Percentiles rank a stretch among this genome's conserved stretches.
Evolutionary conservation across 2,329 filamentous ascomycete genomes (phyloP).

Genomic region (Cryphonectria naterciae): DNA sequence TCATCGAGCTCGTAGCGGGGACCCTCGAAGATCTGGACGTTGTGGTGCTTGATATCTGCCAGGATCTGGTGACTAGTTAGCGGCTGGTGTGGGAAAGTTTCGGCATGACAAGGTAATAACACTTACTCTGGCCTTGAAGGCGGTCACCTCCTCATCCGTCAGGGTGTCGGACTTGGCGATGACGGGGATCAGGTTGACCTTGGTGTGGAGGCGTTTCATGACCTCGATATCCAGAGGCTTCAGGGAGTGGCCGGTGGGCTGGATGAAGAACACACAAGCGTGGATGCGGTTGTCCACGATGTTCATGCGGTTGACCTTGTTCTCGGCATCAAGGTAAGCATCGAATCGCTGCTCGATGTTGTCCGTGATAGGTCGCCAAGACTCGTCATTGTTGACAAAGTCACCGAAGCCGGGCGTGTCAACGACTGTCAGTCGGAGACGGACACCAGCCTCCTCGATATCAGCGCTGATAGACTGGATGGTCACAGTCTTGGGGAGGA

Average conservation of each 20-base stretch:
- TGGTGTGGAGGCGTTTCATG: constrained; percentile 98
- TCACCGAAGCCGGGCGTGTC: constrained; percentile 98
- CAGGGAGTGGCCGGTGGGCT: constrained; percentile 96
- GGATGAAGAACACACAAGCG: constrained; percentile 99
- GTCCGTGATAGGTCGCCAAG: constrained; percentile 98
- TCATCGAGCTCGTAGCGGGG: constrained; percentile 98
- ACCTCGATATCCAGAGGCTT: constrained; percentile 99
- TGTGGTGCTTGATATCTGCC: constrained; percentile 94
- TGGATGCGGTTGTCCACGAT: constrained; percentile 99
- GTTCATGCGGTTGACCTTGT: constrained; percentile 99
- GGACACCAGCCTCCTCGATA: constrained; percentile 98
- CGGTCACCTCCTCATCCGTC: constrained; percentile 92
- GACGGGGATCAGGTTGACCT: constrained; percentile 99
- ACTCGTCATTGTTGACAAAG: constrained; percentile 99
- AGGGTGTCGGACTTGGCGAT: constrained; percentile 98
- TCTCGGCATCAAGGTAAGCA: constrained; percentile 97
- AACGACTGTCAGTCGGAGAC: constrained; percentile 92
- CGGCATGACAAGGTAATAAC: background rate
- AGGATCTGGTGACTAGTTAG: constrained; percentile 69
- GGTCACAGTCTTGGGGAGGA: constrained; percentile 96
- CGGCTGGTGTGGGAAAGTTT: constrained; percentile 10
- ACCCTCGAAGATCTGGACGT: constrained; percentile 98
- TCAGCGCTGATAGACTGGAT: constrained; percentile 95
- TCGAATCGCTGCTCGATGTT: constrained; percentile 99
- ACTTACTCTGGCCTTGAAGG: constrained; percentile 95